Percentiles rank a stretch among this genome's conserved stretches.
phyloP scores from a whole-genome alignment of 1,284 basidiomycete species.

The Ceratobasidium sp. region DNA sequence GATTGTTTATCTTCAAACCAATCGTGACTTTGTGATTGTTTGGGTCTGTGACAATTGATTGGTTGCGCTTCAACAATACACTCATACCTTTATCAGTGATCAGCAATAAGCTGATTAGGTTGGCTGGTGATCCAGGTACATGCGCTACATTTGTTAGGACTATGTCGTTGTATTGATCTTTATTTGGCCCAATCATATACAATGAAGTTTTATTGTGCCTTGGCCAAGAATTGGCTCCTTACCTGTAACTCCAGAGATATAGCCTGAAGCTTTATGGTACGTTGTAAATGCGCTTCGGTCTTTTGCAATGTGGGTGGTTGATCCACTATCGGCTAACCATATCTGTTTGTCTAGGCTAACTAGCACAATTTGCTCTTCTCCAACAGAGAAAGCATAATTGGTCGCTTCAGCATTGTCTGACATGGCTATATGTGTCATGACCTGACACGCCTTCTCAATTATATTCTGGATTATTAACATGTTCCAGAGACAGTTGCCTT shows the following conservation, averaged over 20 bases:
- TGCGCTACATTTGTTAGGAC: constrained; percentile 52
- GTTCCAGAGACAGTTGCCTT: too few species aligned
- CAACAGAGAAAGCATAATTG: background rate
- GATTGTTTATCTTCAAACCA: background rate
- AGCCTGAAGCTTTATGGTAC: background rate
- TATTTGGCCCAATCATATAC: constrained; percentile 5
- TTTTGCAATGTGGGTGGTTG: constrained; percentile 7
- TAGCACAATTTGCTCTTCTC: background rate
- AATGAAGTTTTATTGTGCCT: constrained; percentile 43
- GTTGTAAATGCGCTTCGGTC: background rate
- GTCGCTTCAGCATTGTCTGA: background rate
- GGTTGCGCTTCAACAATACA: background rate
- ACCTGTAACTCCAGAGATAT: constrained; percentile 11
- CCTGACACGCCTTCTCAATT: too few species aligned
- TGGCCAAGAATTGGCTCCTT: constrained; percentile 23
- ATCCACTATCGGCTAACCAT: constrained; percentile 8
- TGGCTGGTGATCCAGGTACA: constrained; percentile 52
- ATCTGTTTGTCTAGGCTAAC: too few species aligned
- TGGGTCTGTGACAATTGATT: constrained; percentile 37
- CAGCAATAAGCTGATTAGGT: constrained; percentile 51
- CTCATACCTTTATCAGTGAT: constrained; percentile 10
- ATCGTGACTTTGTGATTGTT: constrained; percentile 41
- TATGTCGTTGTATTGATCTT: constrained; percentile 36
- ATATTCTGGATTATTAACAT: too few species aligned
- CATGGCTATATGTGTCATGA: too few species aligned